Percentiles rank a stretch among this genome's conserved stretches.
Conservation (phyloP, 768 basidiomycete genomes). For the Hypsizygus marmoreus region DNA sequence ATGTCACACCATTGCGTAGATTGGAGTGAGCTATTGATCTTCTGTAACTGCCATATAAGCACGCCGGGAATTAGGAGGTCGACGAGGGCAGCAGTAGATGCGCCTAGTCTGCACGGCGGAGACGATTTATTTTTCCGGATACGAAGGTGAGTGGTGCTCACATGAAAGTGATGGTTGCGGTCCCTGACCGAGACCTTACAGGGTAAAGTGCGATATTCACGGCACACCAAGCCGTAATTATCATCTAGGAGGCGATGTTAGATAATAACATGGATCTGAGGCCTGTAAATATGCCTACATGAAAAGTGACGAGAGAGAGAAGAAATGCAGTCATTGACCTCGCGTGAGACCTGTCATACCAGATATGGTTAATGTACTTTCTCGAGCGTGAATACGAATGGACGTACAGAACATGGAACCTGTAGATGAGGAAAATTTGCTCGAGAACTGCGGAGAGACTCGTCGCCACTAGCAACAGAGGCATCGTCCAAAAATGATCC, state of each 20-base stretch:
- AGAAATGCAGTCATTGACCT: too few species aligned
- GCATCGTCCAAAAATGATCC: neutral
- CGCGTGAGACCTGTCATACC: neutral
- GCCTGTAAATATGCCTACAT: too few species aligned
- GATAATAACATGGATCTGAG: too few species aligned
- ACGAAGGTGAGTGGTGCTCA: too few species aligned
- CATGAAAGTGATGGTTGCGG: too few species aligned
- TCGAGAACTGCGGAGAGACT: neutral
- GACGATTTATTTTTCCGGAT: too few species aligned
- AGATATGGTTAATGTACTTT: neutral
- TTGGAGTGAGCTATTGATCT: neutral
- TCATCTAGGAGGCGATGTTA: too few species aligned
- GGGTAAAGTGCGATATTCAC: too few species aligned
- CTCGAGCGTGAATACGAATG: neutral
- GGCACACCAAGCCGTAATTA: too few species aligned
- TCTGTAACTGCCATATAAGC: neutral
- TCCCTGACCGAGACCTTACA: too few species aligned
- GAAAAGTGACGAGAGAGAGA: too few species aligned
- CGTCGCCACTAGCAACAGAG: neutral
- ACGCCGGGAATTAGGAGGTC: neutral
- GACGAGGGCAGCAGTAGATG: neutral
- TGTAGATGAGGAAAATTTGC: slow-evolving; percentile 1
- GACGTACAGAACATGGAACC: neutral
- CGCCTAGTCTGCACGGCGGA: neutral
- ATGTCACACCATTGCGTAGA: neutral